Conservation (phyloP, 208 protist species). For the Crithidia fasciculata region DNA sequence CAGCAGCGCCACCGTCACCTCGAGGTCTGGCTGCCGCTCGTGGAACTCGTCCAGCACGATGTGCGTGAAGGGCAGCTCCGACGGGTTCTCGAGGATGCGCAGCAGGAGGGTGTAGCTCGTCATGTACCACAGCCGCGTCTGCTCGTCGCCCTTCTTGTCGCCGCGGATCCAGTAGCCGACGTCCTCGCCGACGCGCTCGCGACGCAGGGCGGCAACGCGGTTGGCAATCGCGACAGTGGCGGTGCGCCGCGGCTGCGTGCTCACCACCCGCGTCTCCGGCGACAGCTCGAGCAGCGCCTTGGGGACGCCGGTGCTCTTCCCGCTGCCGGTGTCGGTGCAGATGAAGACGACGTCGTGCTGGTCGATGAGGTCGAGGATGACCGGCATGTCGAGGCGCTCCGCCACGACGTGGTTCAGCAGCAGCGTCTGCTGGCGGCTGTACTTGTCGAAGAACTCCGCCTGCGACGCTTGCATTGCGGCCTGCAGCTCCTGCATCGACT, state of each 20-base stretch:
- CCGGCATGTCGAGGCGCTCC: conserved; percentile 84
- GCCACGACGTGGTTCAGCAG: conserved; percentile 45
- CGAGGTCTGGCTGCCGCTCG: conserved; percentile 94
- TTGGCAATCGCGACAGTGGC: conserved; percentile 76
- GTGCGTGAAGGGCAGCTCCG: conserved; percentile 78
- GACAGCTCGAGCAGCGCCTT: conserved; percentile 80
- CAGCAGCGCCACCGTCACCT: conserved; percentile 91
- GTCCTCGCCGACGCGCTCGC: conserved; percentile 66
- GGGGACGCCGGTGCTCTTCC: conserved; percentile 86
- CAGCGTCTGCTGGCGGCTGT: conserved; percentile 55
- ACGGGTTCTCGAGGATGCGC: conserved; percentile 60
- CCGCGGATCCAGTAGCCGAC: conserved; percentile 91
- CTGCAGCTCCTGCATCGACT: conserved; percentile 69
- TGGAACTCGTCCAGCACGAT: conserved; percentile 96
- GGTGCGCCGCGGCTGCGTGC: conserved; percentile 80
- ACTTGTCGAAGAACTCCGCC: conserved; percentile 53
- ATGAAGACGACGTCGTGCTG: conserved; percentile 89
- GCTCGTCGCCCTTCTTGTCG: conserved; percentile 75
- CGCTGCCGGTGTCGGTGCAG: conserved; percentile 88
- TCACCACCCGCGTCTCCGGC: conserved; percentile 54
- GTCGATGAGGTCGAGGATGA: conserved; percentile 80
- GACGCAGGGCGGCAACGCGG: conserved; percentile 63
- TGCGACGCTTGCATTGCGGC: conserved; percentile 55
- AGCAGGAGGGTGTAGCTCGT: conserved; percentile 91
- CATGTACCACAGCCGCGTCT: conserved; percentile 89